Base-by-base conservation (phyloP, 1,139 yeast species). In the Geotrichum restrictum region DNA sequence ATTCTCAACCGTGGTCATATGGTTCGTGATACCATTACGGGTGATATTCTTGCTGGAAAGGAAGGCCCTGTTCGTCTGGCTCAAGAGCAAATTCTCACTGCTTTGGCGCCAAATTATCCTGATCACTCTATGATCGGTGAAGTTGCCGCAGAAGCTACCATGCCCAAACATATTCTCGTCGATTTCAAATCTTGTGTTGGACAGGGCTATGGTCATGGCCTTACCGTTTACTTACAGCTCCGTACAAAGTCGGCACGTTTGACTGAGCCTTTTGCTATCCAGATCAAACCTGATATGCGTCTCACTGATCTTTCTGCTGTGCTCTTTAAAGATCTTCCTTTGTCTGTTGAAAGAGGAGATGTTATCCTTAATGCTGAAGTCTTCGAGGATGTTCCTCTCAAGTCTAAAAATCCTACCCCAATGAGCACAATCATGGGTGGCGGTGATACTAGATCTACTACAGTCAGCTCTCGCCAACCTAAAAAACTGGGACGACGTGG, bases 241-340 rank as follows among this genome's bases (percentile, higher is more conserved):
- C 75, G 95, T 64, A 85, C 83, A 58, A 75, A 79, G 37, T 77
- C 77, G 51, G 79, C 76, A 60, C 75, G 88, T 61, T 73, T 88
- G 56, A 85, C 96, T 0, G 96, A 88, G 70, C 84, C 95, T 0
- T 87, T 85, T 71, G 81, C 86, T 8, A 82, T 87, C 45, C 81
- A 80, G 57, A 79, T 88, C 45, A 74, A 80, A 2, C 81, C 83
- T 1, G 83, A 83, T 54, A 77, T 81, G 52, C 76, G 81, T 18
- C 73, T 82, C 53, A 76, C 80, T 51, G 89, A 85, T 58, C 80
- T 81, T 59, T 81, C 91, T 52, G 89, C 94, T 24, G 94, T 94
- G 1, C 72, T 88, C 54, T 88, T 88, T 68, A 79, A 83, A 63
- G 85, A 88, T 61, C 77, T 88, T 50, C 93, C 95, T 1, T 75